Evolutionary conservation across 2,329 filamentous ascomycete species (phyloP).

Genomic region (Aureobasidium lini): DNA sequence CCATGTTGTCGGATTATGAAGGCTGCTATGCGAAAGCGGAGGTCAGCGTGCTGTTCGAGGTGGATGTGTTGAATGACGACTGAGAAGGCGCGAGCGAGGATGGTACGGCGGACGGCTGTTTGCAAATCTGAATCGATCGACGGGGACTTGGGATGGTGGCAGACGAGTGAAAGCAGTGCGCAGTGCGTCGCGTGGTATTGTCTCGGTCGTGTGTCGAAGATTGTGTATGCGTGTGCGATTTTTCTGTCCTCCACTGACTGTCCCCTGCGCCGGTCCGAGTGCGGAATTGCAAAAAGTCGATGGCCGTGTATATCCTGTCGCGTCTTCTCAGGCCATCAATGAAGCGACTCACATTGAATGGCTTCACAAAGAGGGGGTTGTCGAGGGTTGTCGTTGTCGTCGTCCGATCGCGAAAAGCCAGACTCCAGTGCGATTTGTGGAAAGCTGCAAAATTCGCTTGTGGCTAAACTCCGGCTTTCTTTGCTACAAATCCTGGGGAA

Average conservation of each 20-base stretch:
- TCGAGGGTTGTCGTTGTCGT: constrained; percentile 13
- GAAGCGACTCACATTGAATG: constrained; percentile 11
- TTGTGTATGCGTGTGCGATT: neutral
- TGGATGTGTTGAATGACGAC: neutral
- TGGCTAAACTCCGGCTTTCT: too few relatives aligned
- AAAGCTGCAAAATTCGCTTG: too few relatives aligned
- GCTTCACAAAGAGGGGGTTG: constrained; percentile 13
- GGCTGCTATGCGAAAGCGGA: constrained; percentile 23
- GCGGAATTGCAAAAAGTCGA: neutral
- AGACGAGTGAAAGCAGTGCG: neutral
- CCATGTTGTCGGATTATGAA: constrained; percentile 46
- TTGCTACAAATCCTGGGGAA: too few relatives aligned
- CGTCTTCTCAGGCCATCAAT: constrained; percentile 1
- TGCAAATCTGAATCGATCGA: neutral
- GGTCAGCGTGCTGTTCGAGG: constrained; percentile 2
- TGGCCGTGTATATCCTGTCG: neutral
- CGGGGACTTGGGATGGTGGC: neutral
- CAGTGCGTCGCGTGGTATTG: neutral
- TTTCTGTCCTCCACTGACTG: neutral
- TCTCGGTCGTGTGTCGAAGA: neutral
- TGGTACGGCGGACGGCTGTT: neutral
- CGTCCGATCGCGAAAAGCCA: neutral
- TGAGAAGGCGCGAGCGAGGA: neutral
- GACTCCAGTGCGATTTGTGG: too few relatives aligned
- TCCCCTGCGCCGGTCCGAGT: neutral